Evolutionary conservation across 2,329 filamentous ascomycete genomes (phyloP).

Genomic region (Neonectria ditissima): DNA sequence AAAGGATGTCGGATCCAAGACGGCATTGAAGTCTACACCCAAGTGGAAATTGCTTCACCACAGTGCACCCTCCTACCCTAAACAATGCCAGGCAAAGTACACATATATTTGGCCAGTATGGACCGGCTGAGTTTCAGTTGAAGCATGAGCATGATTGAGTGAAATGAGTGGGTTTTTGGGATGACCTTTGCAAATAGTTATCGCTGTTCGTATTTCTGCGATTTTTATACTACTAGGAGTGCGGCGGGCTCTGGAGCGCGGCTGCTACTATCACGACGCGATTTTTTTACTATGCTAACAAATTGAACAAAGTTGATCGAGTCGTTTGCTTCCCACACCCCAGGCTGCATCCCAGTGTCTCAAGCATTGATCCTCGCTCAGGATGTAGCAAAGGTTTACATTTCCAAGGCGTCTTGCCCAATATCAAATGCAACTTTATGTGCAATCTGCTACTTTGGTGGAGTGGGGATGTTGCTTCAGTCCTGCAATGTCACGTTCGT

Average conservation of each 20-base stretch:
- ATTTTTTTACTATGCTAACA: too few species aligned
- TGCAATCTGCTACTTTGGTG: not conserved
- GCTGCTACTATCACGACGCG: too few species aligned
- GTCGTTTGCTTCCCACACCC: too few species aligned
- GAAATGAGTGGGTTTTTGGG: too few species aligned
- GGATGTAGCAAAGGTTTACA: too few species aligned
- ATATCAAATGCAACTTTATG: not conserved
- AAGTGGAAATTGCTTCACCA: not conserved
- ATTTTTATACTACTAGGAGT: too few species aligned
- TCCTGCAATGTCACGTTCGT: not conserved
- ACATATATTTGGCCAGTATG: slow-evolving; percentile 8
- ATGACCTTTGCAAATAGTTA: too few species aligned
- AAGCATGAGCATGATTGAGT: slow-evolving; percentile 40
- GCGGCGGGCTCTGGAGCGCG: too few species aligned
- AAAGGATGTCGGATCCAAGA: not conserved
- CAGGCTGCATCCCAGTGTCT: too few species aligned
- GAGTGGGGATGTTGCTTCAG: not conserved
- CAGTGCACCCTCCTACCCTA: not conserved
- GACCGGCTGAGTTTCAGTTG: slow-evolving; percentile 45
- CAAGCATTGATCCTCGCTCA: too few species aligned
- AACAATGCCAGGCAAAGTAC: slow-evolving; percentile 23
- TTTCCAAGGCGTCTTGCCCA: not conserved
- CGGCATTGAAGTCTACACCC: not conserved
- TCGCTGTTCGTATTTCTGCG: not conserved
- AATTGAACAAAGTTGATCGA: too few species aligned